These are phyloP conservation scores for Geranium brycei DNA, from an alignment of 345 rosid genomes.

Conservation along the genomic window DNA sequence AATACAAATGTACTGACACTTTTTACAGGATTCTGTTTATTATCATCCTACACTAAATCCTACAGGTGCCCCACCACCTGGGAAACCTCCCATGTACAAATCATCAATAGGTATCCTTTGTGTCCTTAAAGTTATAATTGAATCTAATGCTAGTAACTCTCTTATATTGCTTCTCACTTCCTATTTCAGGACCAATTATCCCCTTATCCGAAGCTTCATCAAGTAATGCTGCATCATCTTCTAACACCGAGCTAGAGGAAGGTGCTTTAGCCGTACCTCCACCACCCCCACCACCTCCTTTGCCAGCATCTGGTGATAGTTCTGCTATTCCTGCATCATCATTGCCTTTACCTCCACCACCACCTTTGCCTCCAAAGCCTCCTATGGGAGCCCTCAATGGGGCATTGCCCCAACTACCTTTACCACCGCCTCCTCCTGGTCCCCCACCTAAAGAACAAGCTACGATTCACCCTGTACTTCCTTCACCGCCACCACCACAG, in stretches of 20 bases:
- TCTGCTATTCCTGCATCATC: slow-evolving; percentile 19
- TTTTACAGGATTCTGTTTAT: slow-evolving; percentile 85
- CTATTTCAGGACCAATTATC: slow-evolving; percentile 59
- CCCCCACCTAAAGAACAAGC: slow-evolving; percentile 65
- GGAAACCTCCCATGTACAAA: slow-evolving; percentile 92
- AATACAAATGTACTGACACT: slow-evolving; percentile 1
- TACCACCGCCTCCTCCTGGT: slow-evolving; percentile 84
- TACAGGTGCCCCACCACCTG: slow-evolving; percentile 97
- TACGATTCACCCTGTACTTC: slow-evolving; percentile 37
- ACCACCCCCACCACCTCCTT: slow-evolving; percentile 66
- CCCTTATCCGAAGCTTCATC: slow-evolving; percentile 58
- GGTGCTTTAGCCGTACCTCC: slow-evolving; percentile 40
- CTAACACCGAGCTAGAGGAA: slow-evolving; percentile 50
- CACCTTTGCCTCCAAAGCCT: slow-evolving; percentile 71
- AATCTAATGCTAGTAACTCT: neutral
- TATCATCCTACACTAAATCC: slow-evolving; percentile 96
- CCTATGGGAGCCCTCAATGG: slow-evolving; percentile 26
- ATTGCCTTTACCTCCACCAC: slow-evolving; percentile 82
- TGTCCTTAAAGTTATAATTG: slow-evolving; percentile 1
- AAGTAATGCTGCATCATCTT: slow-evolving; percentile 46
- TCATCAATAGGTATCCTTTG: slow-evolving; percentile 62
- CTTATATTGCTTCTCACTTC: slow-evolving; percentile 7
- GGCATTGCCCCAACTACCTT: slow-evolving; percentile 52
- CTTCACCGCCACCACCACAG: slow-evolving; percentile 57
- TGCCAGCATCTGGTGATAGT: slow-evolving; percentile 26